These are phyloP conservation scores for Apiotrichum gamsii DNA, from an alignment of 1,284 basidiomycete species.

Conservation along the genomic window DNA sequence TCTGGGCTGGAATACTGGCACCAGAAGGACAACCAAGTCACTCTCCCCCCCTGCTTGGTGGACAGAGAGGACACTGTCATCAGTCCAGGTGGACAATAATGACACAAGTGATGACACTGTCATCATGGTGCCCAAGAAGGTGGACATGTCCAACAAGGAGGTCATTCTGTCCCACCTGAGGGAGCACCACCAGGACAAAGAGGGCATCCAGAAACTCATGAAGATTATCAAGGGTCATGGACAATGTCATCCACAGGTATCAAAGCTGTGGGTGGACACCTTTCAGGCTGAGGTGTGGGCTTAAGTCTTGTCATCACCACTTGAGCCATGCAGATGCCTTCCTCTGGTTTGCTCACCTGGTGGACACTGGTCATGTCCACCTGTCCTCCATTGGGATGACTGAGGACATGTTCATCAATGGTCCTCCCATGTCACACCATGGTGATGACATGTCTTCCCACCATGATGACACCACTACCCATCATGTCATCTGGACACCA, in stretches of 20 bases:
- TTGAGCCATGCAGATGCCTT: constrained; percentile 39
- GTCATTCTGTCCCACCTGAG: too few species aligned
- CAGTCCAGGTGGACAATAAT: constrained; percentile 1
- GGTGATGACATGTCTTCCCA: too few species aligned
- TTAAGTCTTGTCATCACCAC: constrained; percentile 49
- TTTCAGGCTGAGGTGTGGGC: constrained; percentile 46
- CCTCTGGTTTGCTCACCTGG: constrained; percentile 7
- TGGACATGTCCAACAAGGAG: too few species aligned
- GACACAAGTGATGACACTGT: too few species aligned
- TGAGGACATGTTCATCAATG: not conserved
- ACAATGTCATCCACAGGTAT: constrained; percentile 48
- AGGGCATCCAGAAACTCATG: constrained; percentile 41
- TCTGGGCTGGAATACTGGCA: too few species aligned
- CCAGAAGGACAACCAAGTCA: not conserved
- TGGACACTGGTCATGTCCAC: constrained; percentile 50
- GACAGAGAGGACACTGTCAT: constrained; percentile 11
- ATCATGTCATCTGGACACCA: too few species aligned
- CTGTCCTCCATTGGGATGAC: constrained; percentile 48
- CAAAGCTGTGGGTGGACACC: constrained; percentile 53
- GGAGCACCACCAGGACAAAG: constrained; percentile 18
- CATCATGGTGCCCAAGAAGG: too few species aligned
- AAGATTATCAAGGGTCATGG: constrained; percentile 42
- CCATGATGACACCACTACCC: too few species aligned
- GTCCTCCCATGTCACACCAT: too few species aligned
- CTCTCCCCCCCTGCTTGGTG: too few species aligned